These are phyloP conservation scores for Lunularia cruciata DNA, from an alignment of 225 moss, liverwort and hornwort species.

Conservation along the genomic window DNA sequence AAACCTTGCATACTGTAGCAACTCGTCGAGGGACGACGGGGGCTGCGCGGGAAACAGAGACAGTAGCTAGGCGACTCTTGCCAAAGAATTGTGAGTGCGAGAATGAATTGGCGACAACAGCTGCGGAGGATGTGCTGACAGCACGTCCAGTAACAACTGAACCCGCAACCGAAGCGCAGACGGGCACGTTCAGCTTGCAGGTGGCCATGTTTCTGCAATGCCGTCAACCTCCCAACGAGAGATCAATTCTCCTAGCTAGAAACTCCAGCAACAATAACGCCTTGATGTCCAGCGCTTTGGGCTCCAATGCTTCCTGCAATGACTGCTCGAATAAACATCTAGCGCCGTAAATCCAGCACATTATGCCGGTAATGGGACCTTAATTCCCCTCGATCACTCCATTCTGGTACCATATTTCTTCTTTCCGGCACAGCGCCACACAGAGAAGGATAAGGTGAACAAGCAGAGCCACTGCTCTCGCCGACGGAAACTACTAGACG, in stretches of 20 bases:
- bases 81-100: conserved; percentile 35
- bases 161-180: conserved; percentile 1
- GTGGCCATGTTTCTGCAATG: conserved; percentile 31
- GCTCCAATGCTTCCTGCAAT: too few relatives aligned
- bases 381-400: too few relatives aligned
- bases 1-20: conserved; percentile 38
- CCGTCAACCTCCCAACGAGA: not conserved
- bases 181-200: conserved; percentile 26
- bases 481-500: not conserved
- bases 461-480: not conserved
- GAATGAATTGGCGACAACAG: conserved; percentile 24
- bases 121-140: not conserved
- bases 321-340: not conserved
- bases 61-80: conserved; percentile 29
- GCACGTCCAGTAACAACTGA: not conserved
- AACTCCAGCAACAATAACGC: too few relatives aligned
- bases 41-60: conserved; percentile 2
- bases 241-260: too few relatives aligned
- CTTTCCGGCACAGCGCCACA: not conserved
- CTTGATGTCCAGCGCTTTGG: too few relatives aligned
- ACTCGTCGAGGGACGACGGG: not conserved
- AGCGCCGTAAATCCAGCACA: not conserved
- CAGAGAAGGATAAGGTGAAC: not conserved
- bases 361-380: too few relatives aligned
- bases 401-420: not conserved